Conservation (phyloP, 2,329 filamentous ascomycete species). For the Alternaria metachromatica region DNA sequence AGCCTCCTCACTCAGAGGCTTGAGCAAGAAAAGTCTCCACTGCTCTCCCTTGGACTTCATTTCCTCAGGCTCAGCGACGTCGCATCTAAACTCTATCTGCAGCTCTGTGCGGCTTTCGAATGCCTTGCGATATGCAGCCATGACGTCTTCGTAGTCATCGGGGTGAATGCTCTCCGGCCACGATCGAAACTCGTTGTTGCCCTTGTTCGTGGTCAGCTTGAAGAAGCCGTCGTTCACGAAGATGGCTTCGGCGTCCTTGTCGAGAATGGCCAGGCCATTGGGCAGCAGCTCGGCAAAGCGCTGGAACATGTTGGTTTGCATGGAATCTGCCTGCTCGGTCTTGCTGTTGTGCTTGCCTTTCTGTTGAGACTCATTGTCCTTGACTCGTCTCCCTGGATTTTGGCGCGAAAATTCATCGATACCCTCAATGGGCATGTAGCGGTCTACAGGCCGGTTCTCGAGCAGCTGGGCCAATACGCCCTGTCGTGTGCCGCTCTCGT, state of each 20-base stretch:
- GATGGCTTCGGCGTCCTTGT: slow-evolving; percentile 53
- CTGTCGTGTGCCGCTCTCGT: slow-evolving; percentile 37
- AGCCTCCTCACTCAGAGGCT: slow-evolving; percentile 51
- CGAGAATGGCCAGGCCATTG: slow-evolving; percentile 55
- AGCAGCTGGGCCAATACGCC: slow-evolving; percentile 44
- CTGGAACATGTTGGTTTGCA: slow-evolving; percentile 53
- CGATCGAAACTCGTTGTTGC: slow-evolving; percentile 50
- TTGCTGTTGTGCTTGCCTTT: not conserved
- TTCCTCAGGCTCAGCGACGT: slow-evolving; percentile 38
- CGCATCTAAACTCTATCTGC: slow-evolving; percentile 53
- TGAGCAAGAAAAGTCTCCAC: slow-evolving; percentile 54
- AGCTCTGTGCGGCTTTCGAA: slow-evolving; percentile 49
- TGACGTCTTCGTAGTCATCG: slow-evolving; percentile 54
- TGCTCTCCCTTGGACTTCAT: slow-evolving; percentile 22
- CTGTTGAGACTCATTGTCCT: slow-evolving; percentile 14
- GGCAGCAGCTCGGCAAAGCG: slow-evolving; percentile 55
- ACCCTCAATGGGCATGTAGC: slow-evolving; percentile 35
- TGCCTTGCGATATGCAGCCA: slow-evolving; percentile 52
- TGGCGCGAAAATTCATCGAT: slow-evolving; percentile 26
- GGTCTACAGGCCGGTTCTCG: slow-evolving; percentile 25
- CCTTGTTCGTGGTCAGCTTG: slow-evolving; percentile 53
- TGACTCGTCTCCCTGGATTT: slow-evolving; percentile 17
- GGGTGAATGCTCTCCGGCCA: slow-evolving; percentile 57
- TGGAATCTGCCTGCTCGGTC: slow-evolving; percentile 33
- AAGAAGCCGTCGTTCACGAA: slow-evolving; percentile 58